A percentile compares a stretch with the other conserved stretches of the same genome.
Conservation (phyloP, 495 filamentous ascomycete genomes). For the Aspergillus hancockii region DNA sequence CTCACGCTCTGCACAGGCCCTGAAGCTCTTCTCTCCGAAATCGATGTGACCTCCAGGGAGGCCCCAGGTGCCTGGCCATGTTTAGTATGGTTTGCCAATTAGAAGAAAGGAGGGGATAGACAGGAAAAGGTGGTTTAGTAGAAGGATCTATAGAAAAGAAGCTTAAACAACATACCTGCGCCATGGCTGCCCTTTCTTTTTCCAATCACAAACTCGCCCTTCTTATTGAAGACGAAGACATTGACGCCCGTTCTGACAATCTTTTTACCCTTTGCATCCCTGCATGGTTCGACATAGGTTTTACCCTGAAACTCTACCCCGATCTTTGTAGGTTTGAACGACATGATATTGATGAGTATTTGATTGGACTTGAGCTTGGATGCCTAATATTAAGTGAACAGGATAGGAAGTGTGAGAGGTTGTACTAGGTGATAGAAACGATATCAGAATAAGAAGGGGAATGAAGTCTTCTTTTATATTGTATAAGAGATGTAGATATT, state of each 20-base stretch:
- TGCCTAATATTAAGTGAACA: neutral
- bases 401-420: neutral
- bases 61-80: constrained; percentile 20
- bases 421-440: neutral
- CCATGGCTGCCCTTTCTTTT: constrained; percentile 39
- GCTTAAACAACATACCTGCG: constrained; percentile 25
- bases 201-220: constrained; percentile 37
- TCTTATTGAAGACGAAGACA: constrained; percentile 31
- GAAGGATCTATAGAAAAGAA: neutral
- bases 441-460: neutral
- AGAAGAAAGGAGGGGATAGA: neutral
- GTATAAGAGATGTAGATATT: neutral
- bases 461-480: neutral
- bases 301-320: too few species aligned
- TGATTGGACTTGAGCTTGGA: neutral
- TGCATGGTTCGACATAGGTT: neutral
- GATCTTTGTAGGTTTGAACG: too few species aligned
- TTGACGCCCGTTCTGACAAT: constrained; percentile 30
- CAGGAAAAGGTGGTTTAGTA: neutral
- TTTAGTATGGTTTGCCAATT: constrained; percentile 1
- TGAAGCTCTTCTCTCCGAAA: constrained; percentile 13
- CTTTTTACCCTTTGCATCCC: constrained; percentile 17
- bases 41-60: constrained; percentile 26
- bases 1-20: constrained; percentile 19
- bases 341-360: neutral